phyloP scores from a whole-genome alignment of 345 rosid genomes.

The Euphorbia lathyris region DNA sequence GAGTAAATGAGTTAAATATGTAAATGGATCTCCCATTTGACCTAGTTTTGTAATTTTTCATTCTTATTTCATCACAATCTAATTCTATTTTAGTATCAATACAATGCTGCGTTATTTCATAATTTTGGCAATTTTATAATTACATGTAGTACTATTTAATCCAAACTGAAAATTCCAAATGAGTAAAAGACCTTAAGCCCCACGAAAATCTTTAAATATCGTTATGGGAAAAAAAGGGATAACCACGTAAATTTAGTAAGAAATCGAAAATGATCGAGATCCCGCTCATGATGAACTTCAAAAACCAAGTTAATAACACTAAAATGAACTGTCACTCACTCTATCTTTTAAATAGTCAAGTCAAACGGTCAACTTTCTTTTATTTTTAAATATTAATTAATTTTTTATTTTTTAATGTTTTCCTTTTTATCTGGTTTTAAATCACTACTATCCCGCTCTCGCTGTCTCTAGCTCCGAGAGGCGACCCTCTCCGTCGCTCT shows the following conservation, averaged over 20 bases:
- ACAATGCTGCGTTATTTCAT: no score
- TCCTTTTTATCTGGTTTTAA: slow-evolving; percentile 2
- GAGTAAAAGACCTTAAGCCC: background rate
- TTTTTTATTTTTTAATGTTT: background rate
- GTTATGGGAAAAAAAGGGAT: background rate
- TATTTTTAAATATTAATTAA: background rate
- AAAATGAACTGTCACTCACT: background rate
- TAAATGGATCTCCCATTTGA: no score
- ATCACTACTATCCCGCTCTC: slow-evolving; percentile 19
- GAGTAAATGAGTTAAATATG: no score
- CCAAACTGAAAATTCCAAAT: background rate
- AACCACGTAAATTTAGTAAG: background rate
- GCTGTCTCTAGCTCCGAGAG: background rate
- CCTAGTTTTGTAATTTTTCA: no score
- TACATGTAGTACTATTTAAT: no score
- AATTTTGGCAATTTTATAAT: no score
- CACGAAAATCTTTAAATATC: no score
- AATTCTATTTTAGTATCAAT: no score
- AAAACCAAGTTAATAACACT: background rate
- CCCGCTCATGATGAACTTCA: background rate
- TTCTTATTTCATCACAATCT: no score
- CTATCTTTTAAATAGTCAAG: background rate
- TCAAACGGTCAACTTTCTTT: slow-evolving; percentile 8
- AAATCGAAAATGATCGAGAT: background rate
- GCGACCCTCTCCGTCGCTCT: slow-evolving; percentile 7